phyloP scores from a whole-genome alignment of 805 yeast genomes.

The Kuraishia borneana region DNA sequence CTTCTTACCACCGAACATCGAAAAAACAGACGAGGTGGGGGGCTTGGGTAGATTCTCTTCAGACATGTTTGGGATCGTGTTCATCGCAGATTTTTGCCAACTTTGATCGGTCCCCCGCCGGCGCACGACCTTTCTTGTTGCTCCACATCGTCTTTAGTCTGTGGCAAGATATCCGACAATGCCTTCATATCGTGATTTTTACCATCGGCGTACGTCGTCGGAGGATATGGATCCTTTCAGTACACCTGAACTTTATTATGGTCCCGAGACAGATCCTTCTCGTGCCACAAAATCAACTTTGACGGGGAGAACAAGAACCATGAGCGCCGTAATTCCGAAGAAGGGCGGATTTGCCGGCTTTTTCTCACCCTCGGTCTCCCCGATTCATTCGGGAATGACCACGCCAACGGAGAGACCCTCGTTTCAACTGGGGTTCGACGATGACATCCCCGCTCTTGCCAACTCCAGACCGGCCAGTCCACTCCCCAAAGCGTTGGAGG shows the following conservation, averaged over 20 bases:
- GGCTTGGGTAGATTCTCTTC: constrained; percentile 29
- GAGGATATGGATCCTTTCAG: constrained; percentile 54
- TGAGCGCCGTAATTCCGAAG: constrained; percentile 23
- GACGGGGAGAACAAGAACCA: constrained; percentile 45
- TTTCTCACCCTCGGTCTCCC: not conserved
- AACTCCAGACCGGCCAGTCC: not conserved
- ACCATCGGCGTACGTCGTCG: constrained; percentile 22
- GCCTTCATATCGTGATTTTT: not conserved
- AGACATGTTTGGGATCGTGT: constrained; percentile 1
- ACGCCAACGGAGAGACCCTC: not conserved
- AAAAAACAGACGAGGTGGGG: constrained; percentile 76
- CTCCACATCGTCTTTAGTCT: too few species aligned
- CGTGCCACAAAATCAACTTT: constrained; percentile 26
- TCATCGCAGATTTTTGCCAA: not conserved
- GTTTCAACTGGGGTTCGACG: not conserved
- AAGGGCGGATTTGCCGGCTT: not conserved
- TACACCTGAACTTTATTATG: constrained; percentile 60
- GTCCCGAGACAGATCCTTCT: constrained; percentile 47
- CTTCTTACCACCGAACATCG: constrained; percentile 92
- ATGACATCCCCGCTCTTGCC: not conserved
- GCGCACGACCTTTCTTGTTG: not conserved
- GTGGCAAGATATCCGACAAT: not conserved
- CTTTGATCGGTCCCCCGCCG: not conserved
- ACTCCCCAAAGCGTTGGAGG: not conserved
- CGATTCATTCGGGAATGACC: not conserved